A percentile compares a stretch with the other conserved stretches of the same genome.
Conservation (phyloP, 352 stramenopile species). For the Thalassiosira hispida region DNA sequence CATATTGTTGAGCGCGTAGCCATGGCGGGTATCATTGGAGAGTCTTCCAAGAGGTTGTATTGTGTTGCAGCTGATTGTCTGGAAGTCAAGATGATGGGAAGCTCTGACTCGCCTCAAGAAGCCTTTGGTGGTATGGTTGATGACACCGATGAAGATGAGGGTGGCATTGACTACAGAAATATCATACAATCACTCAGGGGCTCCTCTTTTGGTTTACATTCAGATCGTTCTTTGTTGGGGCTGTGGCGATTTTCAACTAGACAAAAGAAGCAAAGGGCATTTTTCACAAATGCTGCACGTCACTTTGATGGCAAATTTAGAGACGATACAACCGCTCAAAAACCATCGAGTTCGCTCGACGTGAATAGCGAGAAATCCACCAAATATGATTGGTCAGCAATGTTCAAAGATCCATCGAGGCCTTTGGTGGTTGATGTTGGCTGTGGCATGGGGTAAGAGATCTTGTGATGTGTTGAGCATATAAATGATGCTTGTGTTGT, state of each 20-base stretch:
- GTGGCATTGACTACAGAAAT: slow-evolving; percentile 26
- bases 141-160: slow-evolving; percentile 14
- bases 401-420: slow-evolving; percentile 61
- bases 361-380: not conserved
- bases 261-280: slow-evolving; percentile 70
- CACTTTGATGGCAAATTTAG: slow-evolving; percentile 56
- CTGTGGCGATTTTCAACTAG: slow-evolving; percentile 78
- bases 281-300: slow-evolving; percentile 55
- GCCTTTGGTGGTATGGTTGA: slow-evolving; percentile 1
- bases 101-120: not conserved
- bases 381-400: slow-evolving; percentile 57
- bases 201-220: slow-evolving; percentile 61
- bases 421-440: slow-evolving; percentile 79
- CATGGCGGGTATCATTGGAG: slow-evolving; percentile 53
- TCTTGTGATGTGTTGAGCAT: no score
- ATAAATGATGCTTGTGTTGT: no score
- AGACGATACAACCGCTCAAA: not conserved
- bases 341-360: not conserved
- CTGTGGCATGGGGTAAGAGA: slow-evolving; percentile 81
- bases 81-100: slow-evolving; percentile 28
- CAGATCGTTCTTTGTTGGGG: slow-evolving; percentile 57
- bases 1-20: slow-evolving; percentile 69
- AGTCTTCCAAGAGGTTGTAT: slow-evolving; percentile 24
- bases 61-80: slow-evolving; percentile 49
- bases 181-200: slow-evolving; percentile 43